Evolutionary conservation across 352 stramenopile genomes (phyloP), one percentile per base, ranked within the genome.

Genomic region (Globisporangium rhizosaccharum): DNA sequence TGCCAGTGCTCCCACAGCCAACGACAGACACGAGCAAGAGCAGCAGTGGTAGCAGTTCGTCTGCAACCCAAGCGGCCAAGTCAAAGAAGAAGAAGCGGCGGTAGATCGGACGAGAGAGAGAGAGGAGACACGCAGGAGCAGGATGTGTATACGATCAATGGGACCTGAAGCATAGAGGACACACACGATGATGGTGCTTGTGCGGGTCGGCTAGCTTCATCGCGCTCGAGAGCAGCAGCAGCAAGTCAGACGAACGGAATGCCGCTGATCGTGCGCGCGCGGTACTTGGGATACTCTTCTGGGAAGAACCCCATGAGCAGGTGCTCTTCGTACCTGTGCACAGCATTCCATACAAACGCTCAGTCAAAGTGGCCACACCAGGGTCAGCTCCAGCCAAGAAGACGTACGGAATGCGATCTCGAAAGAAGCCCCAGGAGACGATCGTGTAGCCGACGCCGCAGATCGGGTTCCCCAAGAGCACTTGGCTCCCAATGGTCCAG

Each of bases 401-500:
- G 30, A 76, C 79, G 56, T 71, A 98, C 61, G 93, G 86, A 62
- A 99, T 98, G 60, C 96, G 85, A 60, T 96, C 79, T 51, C 80
- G 74, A 67, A 99, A 99, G 67, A 99, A 99, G 30, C 74, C 90
- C 90, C 93, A 98, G 7, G 89, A 87, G 9, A 94, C 92, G 15
- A 88, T 37, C 14, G 87, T 76, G 75, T 98, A 98, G 20, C 85
- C 71, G 26, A 97, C 23, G 1, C 72, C 70, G 58, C 87, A 97
- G 18, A 98, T 11, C 18, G 81, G 81, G 67, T 99, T 99, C 15
- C 79, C 85, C 15, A 98, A 67, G 48, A 99, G 58, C 18, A 98
- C 65, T 72, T 99, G 96, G 56, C 88, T 98, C 41, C 91, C 92
- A 48, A 98, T 73, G n/a, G 85, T 95, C 94, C 94, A 99, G 65